A percentile compares a stretch with the other conserved stretches of the same genome.
Conservation (phyloP, 1,284 basidiomycete genomes). For the Taiwanofungus camphoratus region DNA sequence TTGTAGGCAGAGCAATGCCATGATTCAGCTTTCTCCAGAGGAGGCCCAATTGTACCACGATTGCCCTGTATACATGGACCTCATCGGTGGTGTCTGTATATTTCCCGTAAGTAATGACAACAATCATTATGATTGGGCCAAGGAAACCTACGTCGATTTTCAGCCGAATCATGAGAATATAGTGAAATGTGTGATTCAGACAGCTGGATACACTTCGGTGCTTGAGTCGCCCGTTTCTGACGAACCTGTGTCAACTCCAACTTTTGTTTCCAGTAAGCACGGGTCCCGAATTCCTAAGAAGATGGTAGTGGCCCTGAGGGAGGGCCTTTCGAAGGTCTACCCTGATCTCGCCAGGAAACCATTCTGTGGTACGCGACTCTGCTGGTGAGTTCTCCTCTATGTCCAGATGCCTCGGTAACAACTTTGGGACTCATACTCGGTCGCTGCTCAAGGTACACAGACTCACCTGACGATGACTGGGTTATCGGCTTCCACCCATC, state of each 20-base stretch:
- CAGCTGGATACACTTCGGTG: constrained; percentile 56
- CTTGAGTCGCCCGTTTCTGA: constrained; percentile 13
- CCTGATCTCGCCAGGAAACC: constrained; percentile 68
- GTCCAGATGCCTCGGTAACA: not conserved
- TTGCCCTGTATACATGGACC: constrained; percentile 71
- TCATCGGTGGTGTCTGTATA: constrained; percentile 61
- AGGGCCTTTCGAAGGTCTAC: constrained; percentile 52
- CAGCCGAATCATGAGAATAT: constrained; percentile 70
- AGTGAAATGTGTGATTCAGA: constrained; percentile 73
- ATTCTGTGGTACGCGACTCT: constrained; percentile 67
- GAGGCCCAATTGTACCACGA: constrained; percentile 58
- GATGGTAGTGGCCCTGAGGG: constrained; percentile 45
- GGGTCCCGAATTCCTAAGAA: constrained; percentile 61
- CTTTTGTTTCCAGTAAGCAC: constrained; percentile 53
- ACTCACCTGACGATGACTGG: constrained; percentile 74
- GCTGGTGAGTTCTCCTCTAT: constrained; percentile 54
- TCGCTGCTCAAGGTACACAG: constrained; percentile 55
- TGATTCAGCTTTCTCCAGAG: constrained; percentile 67
- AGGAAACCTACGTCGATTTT: too few species aligned
- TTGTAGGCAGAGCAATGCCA: constrained; percentile 69
- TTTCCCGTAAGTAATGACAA: constrained; percentile 68
- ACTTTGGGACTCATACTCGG: not conserved
- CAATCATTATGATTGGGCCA: too few species aligned
- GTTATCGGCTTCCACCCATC: constrained; percentile 64
- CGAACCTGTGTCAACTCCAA: constrained; percentile 53